Evolutionary conservation across 805 yeast genomes (phyloP).

Genomic region (Nakazawaea sp.): DNA sequence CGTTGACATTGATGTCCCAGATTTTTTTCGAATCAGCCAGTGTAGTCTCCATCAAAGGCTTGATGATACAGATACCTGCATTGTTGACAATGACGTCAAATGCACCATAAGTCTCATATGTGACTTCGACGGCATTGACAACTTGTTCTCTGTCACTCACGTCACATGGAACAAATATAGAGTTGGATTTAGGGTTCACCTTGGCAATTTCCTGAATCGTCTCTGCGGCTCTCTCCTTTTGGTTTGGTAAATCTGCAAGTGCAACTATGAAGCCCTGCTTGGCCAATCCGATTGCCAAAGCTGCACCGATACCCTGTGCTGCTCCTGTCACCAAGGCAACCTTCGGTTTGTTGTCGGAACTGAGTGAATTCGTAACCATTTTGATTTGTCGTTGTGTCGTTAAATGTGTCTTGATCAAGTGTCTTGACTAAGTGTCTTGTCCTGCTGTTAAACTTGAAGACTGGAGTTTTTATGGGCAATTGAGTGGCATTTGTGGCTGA

Average conservation of each 20-base stretch:
- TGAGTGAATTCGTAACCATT: neutral
- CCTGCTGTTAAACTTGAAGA: no score
- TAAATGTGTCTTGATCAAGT: no score
- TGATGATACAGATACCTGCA: constrained; percentile 26
- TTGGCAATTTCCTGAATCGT: constrained; percentile 17
- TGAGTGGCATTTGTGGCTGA: no score
- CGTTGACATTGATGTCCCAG: constrained; percentile 23
- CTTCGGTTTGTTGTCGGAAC: constrained; percentile 5
- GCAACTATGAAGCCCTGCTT: constrained; percentile 38
- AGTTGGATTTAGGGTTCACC: constrained; percentile 13
- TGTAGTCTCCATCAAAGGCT: constrained; percentile 20
- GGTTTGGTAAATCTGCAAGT: constrained; percentile 15
- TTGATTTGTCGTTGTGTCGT: neutral
- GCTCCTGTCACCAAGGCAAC: constrained; percentile 53
- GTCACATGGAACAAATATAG: constrained; percentile 21
- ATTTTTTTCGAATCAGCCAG: constrained; percentile 20
- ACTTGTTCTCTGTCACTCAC: constrained; percentile 18
- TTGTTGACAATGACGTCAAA: constrained; percentile 30
- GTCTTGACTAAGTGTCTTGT: no score
- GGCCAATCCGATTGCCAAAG: constrained; percentile 36
- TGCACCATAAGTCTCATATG: constrained; percentile 23
- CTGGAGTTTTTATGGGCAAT: no score
- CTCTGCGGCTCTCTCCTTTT: constrained; percentile 16
- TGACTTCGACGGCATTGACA: constrained; percentile 20
- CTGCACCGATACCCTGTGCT: constrained; percentile 52